A percentile compares a stretch with the other conserved stretches of the same genome.
phyloP scores from a whole-genome alignment of 768 basidiomycete genomes.

The Podaxis sp. region DNA sequence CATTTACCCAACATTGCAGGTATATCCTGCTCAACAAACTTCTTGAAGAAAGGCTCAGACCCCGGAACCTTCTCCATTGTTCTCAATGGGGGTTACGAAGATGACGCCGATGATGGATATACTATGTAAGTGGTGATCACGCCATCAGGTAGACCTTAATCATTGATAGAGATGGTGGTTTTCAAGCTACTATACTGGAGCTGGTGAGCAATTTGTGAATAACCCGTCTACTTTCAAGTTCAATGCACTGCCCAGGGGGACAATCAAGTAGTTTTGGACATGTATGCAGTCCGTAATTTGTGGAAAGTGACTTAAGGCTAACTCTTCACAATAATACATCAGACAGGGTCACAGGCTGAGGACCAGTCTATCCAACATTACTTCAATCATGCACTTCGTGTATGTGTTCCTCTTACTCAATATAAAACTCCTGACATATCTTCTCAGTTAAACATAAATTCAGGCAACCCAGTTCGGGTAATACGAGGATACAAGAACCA shows the following conservation, averaged over 20 bases:
- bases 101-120: slow-evolving; percentile 40
- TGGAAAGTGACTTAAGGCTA: background rate
- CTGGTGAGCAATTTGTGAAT: slow-evolving; percentile 26
- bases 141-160: background rate
- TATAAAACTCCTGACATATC: background rate
- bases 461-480: slow-evolving; percentile 38
- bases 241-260: slow-evolving; percentile 6
- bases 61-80: slow-evolving; percentile 42
- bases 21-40: slow-evolving; percentile 28
- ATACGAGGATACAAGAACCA: slow-evolving; percentile 33
- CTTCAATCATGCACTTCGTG: slow-evolving; percentile 34
- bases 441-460: slow-evolving; percentile 29
- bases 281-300: background rate
- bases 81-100: slow-evolving; percentile 39
- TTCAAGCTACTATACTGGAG: slow-evolving; percentile 39
- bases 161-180: background rate
- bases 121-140: slow-evolving; percentile 29
- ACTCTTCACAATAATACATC: slow-evolving; percentile 17
- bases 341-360: slow-evolving; percentile 22
- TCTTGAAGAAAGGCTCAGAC: background rate
- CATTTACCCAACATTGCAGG: slow-evolving; percentile 33
- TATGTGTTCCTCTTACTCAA: slow-evolving; percentile 13
- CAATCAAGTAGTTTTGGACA: slow-evolving; percentile 5
- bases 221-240: slow-evolving; percentile 3
- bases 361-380: slow-evolving; percentile 37